These are phyloP conservation scores for Tricholoma bakamatsutake DNA, from an alignment of 768 basidiomycete genomes.

Conservation along the genomic window DNA sequence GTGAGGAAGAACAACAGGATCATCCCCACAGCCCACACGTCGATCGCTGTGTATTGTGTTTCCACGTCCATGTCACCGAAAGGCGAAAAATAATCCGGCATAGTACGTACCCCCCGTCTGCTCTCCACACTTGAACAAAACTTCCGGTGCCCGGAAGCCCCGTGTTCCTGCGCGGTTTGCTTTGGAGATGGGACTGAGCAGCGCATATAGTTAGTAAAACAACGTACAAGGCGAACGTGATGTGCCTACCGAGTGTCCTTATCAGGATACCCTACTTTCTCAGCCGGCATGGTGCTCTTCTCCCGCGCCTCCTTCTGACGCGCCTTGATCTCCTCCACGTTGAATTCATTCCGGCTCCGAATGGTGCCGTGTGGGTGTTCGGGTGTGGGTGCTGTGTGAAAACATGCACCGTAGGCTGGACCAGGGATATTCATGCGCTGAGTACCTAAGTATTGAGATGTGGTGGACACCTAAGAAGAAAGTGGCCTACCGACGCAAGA, in stretches of 20 bases:
- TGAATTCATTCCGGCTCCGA: slow-evolving; percentile 34
- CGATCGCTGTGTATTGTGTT: slow-evolving; percentile 60
- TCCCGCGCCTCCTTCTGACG: slow-evolving; percentile 56
- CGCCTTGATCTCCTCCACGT: slow-evolving; percentile 44
- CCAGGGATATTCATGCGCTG: slow-evolving; percentile 51
- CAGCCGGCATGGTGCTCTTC: slow-evolving; percentile 48
- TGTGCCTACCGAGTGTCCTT: slow-evolving; percentile 61
- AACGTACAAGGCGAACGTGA: too few species aligned
- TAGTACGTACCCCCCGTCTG: slow-evolving; percentile 72
- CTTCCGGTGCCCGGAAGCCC: slow-evolving; percentile 96
- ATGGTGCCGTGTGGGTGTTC: slow-evolving; percentile 67
- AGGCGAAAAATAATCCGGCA: not conserved
- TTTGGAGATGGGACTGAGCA: slow-evolving; percentile 67
- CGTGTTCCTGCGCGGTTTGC: slow-evolving; percentile 96
- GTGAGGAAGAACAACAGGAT: slow-evolving; percentile 91
- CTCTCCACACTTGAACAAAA: slow-evolving; percentile 88
- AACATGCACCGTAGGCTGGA: slow-evolving; percentile 52
- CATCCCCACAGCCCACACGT: slow-evolving; percentile 93
- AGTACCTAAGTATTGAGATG: not conserved
- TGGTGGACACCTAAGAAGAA: not conserved
- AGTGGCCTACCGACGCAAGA: slow-evolving; percentile 73
- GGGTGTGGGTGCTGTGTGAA: slow-evolving; percentile 65
- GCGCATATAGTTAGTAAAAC: not conserved
- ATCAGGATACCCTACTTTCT: slow-evolving; percentile 72
- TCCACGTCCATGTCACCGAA: not conserved